Evolutionary conservation across 805 yeast species (phyloP), one percentile per base, ranked within the genome.

Genomic region (Saturnispora quitensis): DNA sequence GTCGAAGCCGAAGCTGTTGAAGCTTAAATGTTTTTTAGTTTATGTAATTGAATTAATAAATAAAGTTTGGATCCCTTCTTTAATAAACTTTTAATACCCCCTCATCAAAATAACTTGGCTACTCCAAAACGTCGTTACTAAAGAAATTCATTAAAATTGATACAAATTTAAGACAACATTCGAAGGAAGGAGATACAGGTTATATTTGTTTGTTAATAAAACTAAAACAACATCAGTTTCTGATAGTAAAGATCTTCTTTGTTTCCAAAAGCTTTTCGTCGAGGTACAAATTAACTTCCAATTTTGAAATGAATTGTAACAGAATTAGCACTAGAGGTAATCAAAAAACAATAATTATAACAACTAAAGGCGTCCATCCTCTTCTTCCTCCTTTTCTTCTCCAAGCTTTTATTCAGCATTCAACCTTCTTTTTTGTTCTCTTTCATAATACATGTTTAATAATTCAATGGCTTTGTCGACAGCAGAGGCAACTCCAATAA

Each of bases 391-490:
- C 13, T 9, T 40, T 40, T 13, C 22, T 22, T 15, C 9, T 7
- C 27, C 36, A 15, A 33, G 22, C 20, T 45, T 49, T 20, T 53
- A 50, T 12, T 50, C 50, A 31, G 47, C 47, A 40, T 48, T 57
- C 47, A 59, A 55, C 51, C 68, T 62, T 58, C 68, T 63, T 52
- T 60, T 62, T 59, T 75, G 76, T 62, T 80, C 85, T 57, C 78
- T 70, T 57, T 81, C 83, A 60, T 76, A 72, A 57, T 77, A 81
- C 60, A 76, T 78, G 60, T 77, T 76, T 62, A 82, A 70, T 58
- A 75, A 56, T 48, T 68, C 70, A 58, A 79, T 69, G 27, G 88
- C 88, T 55, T 73, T 75, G 57, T 82, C 84, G 51, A 78, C 78
- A 31, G 78, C 77, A 35, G 69, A 67, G 28, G 73, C 62, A 27